Evolutionary conservation across 73 alveolate species (phyloP).

Genomic region (Paramecium octaurelia): DNA sequence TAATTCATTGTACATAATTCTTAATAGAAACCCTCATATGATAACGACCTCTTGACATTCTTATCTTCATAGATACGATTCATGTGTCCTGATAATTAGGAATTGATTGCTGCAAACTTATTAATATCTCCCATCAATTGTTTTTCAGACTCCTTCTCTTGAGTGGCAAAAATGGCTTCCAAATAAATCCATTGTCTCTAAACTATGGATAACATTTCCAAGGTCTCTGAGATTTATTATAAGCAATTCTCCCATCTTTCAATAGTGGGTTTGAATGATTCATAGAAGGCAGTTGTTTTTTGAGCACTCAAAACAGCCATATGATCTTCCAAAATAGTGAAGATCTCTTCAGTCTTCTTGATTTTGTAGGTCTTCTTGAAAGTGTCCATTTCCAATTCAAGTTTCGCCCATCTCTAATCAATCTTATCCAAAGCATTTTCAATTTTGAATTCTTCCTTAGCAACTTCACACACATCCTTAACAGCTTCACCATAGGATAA

Average conservation of each 20-base stretch:
- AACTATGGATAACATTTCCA: conserved; percentile 78
- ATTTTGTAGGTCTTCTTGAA: conserved; percentile 74
- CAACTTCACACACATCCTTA: conserved; percentile 74
- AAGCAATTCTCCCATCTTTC: conserved; percentile 84
- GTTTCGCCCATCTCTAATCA: conserved; percentile 73
- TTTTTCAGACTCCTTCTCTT: conserved; percentile 54
- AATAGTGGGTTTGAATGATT: conserved; percentile 81
- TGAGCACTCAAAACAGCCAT: conserved; percentile 83
- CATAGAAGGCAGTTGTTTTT: conserved; percentile 83
- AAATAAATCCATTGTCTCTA: conserved; percentile 62
- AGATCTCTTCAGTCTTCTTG: conserved; percentile 73
- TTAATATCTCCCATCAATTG: conserved; percentile 60
- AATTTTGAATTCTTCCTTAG: conserved; percentile 91
- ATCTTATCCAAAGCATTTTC: conserved; percentile 84
- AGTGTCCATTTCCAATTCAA: conserved; percentile 58
- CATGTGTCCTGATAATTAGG: conserved; percentile 47
- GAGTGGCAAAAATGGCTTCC: conserved; percentile 59
- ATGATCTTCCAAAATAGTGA: conserved; percentile 91
- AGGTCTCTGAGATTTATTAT: conserved; percentile 77
- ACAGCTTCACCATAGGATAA: conserved; percentile 57
- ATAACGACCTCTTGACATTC: conserved; percentile 45
- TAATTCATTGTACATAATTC: conserved; percentile 64
- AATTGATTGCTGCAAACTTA: conserved; percentile 43
- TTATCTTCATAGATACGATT: conserved; percentile 18
- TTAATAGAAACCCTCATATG: conserved; percentile 54